Evolutionary conservation across 2,329 filamentous ascomycete genomes (phyloP).

Genomic region (Clonostachys chloroleuca): DNA sequence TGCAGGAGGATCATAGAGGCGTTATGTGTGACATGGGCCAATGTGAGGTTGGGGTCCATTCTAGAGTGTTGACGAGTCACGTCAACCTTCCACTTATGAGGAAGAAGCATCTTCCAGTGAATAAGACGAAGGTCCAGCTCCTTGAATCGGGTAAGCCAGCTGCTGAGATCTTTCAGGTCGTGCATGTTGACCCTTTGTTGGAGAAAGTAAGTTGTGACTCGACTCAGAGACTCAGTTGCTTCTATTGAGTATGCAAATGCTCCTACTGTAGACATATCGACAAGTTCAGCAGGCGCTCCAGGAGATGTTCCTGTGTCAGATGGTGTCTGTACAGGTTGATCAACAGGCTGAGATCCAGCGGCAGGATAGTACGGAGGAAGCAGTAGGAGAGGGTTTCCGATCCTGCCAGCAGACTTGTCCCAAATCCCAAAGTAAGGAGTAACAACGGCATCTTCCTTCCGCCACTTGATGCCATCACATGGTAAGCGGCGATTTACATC

Average conservation of each 20-base stretch:
- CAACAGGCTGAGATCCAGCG: conserved; percentile 8
- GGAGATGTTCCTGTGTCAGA: not conserved
- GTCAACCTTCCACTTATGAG: conserved; percentile 31
- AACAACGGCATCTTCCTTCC: conserved; percentile 24
- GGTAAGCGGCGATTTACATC: conserved; percentile 20
- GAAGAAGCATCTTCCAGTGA: conserved; percentile 39
- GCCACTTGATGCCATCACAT: conserved; percentile 34
- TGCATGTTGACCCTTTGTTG: conserved; percentile 32
- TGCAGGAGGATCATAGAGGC: conserved; percentile 44
- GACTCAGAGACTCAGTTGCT: conserved; percentile 38
- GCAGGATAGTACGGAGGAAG: conserved; percentile 16
- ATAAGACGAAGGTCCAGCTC: conserved; percentile 39
- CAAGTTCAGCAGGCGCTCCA: conserved; percentile 2
- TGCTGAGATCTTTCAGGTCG: conserved; percentile 28
- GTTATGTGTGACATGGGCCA: conserved; percentile 44
- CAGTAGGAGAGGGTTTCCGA: conserved; percentile 31
- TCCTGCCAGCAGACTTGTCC: conserved; percentile 29
- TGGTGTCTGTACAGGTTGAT: not conserved
- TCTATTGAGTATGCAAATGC: conserved; percentile 42
- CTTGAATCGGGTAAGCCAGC: conserved; percentile 41
- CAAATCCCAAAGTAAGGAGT: conserved; percentile 40
- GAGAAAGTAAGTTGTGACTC: conserved; percentile 37
- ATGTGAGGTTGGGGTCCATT: conserved; percentile 45
- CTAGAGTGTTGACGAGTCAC: conserved; percentile 13
- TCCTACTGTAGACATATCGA: conserved; percentile 30